Base-by-base conservation (phyloP, 345 rosid genomes). In the Eutrema japonicum region DNA sequence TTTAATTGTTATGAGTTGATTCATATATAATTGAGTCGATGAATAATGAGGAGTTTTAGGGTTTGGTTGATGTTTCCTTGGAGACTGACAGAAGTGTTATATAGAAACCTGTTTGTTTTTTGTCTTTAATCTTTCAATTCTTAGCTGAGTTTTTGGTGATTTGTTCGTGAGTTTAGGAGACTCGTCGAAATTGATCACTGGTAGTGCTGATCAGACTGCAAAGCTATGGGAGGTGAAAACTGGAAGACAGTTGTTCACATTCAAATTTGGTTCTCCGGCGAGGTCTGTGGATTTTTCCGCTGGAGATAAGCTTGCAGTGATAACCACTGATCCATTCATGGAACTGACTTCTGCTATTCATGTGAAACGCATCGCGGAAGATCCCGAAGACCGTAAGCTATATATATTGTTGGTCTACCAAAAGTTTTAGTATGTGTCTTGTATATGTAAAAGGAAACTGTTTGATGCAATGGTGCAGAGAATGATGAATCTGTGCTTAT, bases 321-420 rank as follows among this genome's bases (percentile, higher is more conserved):
- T 95, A 6, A 92, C 99, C 9, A 84, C 92, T 42, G 99, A 95
- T 79, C 96, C 96, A 0, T 95, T 95, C 80, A 90, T 95, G 98
- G 99, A 82, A 12, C 77, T 57, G 60, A 69, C 90, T n/a, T 87
- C 99, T 46, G 96, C 97, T 26, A 88, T 95, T 68, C 96, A 92
- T 60, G 85, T 92, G 35, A 95, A 95, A 67, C 88, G 71, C 81
- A 92, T 95, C 69, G 80, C 91, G 0, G 66, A 83, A 38, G 96
- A 90, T 71, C 87, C 85, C 0, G 16, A 46, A 26, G 89, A 95
- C 51, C 98, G 98, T 95, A 79, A 74, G 95, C 63, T 58, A 5
- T 42, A 37, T 22, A 22, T 41, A 18, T 46, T 49, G 14, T 48
- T 14, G 29, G 3, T 52, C 2, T 12, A 4, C 33, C 33, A 1